These are phyloP conservation scores for Sporothrix curviconia DNA, from an alignment of 2,329 filamentous ascomycete genomes.

Conservation along the genomic window DNA sequence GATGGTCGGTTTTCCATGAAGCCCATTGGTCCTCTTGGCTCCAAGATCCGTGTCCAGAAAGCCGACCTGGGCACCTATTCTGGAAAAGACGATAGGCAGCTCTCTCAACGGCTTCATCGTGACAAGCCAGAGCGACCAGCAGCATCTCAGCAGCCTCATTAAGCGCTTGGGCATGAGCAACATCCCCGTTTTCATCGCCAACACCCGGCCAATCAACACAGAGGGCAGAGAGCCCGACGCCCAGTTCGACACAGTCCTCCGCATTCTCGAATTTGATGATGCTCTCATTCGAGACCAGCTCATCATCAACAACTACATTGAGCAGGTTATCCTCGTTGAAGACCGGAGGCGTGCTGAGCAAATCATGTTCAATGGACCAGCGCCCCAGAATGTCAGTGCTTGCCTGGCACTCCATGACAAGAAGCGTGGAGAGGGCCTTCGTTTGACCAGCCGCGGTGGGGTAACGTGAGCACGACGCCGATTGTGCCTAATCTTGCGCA, in stretches of 20 bases:
- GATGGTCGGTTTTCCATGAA: constrained; percentile 62
- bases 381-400: constrained; percentile 63
- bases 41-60: constrained; percentile 69
- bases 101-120: constrained; percentile 75
- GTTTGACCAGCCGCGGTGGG: constrained; percentile 42
- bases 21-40: constrained; percentile 79
- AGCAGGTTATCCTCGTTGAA: constrained; percentile 75
- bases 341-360: constrained; percentile 59
- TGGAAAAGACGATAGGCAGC: constrained; percentile 71
- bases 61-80: constrained; percentile 72
- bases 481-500: constrained; percentile 41
- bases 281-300: constrained; percentile 71
- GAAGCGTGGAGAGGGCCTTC: constrained; percentile 52
- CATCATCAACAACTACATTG: constrained; percentile 75
- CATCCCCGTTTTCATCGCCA: constrained; percentile 59
- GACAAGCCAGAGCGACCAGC: constrained; percentile 66
- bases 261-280: constrained; percentile 75
- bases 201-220: constrained; percentile 48
- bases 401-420: constrained; percentile 65
- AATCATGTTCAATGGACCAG: constrained; percentile 58
- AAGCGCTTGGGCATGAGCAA: constrained; percentile 42
- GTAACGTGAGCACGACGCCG: constrained; percentile 31
- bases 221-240: constrained; percentile 65
- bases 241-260: constrained; percentile 68
- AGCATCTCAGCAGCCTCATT: constrained; percentile 61